phyloP scores from a whole-genome alignment of 75 land plant genomes.

The Sequoiadendron giganteum region DNA sequence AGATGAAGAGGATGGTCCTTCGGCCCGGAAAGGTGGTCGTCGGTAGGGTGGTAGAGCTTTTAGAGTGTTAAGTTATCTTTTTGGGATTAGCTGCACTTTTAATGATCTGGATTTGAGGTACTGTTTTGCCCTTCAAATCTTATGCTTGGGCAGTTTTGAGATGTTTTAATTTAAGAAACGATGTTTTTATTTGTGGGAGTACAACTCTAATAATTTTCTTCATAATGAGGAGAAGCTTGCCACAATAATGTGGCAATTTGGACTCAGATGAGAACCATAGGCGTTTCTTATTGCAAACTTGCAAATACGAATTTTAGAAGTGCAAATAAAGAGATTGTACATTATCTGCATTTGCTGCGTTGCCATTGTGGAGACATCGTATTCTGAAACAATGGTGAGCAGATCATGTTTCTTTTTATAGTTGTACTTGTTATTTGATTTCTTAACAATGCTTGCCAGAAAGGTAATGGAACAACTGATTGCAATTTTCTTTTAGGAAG shows the following conservation, averaged over 20 bases:
- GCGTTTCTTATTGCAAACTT: neutral
- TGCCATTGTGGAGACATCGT: neutral
- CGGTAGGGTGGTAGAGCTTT: slow-evolving; percentile 16
- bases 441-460: neutral
- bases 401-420: neutral
- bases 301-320: neutral
- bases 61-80: neutral
- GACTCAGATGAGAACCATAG: neutral
- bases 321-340: slow-evolving; percentile 3
- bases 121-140: neutral
- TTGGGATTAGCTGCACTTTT: slow-evolving; percentile 3
- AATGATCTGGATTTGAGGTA: neutral
- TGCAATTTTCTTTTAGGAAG: neutral
- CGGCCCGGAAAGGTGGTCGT: slow-evolving; percentile 56
- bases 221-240: neutral
- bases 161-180: slow-evolving; percentile 5
- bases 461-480: neutral
- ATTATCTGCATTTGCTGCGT: neutral
- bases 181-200: neutral
- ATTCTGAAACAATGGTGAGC: neutral
- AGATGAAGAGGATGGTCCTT: slow-evolving; percentile 80
- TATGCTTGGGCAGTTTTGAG: slow-evolving; percentile 2
- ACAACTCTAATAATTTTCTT: slow-evolving; percentile 6
- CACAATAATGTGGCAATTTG: neutral
- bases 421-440: neutral